These are phyloP conservation scores for Candida chauliodis DNA, from an alignment of 805 yeast species.

Conservation along the genomic window DNA sequence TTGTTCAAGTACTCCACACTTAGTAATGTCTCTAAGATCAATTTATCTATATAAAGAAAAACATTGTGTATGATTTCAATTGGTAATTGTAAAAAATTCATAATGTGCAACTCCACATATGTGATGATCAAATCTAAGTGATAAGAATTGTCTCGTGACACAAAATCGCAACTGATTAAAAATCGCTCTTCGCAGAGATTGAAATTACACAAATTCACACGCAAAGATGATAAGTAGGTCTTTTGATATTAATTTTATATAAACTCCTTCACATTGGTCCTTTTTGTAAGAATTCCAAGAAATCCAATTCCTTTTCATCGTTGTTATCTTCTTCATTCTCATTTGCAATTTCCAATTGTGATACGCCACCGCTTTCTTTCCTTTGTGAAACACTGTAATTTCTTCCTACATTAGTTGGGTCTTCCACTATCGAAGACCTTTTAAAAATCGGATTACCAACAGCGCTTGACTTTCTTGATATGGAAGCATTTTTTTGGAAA, in stretches of 20 bases:
- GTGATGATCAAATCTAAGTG: background rate
- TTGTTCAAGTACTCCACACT: background rate
- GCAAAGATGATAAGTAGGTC: too few relatives aligned
- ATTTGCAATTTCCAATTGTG: background rate
- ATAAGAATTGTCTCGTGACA: background rate
- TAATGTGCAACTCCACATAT: background rate
- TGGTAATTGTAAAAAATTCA: slow-evolving; percentile 2
- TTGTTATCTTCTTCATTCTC: slow-evolving; percentile 12
- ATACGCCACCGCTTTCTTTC: background rate
- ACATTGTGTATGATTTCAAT: slow-evolving; percentile 1
- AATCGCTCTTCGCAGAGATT: too few relatives aligned
- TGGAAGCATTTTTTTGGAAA: slow-evolving; percentile 12
- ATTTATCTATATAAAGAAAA: background rate
- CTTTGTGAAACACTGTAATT: background rate
- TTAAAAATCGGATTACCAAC: background rate
- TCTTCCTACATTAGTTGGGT: slow-evolving; percentile 4
- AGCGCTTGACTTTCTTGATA: background rate
- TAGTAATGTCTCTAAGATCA: background rate
- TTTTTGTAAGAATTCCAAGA: slow-evolving; percentile 43
- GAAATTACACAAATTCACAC: background rate
- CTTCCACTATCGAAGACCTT: slow-evolving; percentile 1
- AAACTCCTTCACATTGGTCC: slow-evolving; percentile 25
- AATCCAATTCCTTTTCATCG: slow-evolving; percentile 38
- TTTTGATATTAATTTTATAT: too few relatives aligned
- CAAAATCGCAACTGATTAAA: background rate